These are phyloP conservation scores for Piper longum DNA, from an alignment of 164 flowering plant species.

Conservation along the genomic window DNA sequence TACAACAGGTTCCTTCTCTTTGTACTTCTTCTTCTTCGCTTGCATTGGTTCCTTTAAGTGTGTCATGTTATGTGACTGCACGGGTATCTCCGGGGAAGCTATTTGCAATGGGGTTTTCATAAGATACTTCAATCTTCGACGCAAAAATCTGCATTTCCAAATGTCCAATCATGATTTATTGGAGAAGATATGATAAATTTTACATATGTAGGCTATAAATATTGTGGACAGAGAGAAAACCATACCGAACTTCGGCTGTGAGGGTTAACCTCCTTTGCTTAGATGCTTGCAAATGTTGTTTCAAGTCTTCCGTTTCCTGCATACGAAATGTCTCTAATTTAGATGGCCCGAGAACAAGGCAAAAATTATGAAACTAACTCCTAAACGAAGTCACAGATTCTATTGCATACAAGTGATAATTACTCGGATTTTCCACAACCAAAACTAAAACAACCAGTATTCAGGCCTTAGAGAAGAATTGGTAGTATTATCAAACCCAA, in stretches of 20 bases:
- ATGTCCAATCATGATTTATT: background rate
- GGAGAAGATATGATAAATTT: background rate
- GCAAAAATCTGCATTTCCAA: conserved; percentile 36
- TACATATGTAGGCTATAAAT: background rate
- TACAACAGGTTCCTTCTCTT: conserved; percentile 7
- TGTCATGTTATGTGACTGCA: conserved; percentile 8
- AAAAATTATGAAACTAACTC: background rate
- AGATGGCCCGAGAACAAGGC: background rate
- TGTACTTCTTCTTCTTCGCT: conserved; percentile 2
- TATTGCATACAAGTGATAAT: background rate
- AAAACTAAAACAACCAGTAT: background rate
- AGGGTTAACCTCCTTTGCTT: conserved; percentile 36
- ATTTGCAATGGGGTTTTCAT: conserved; percentile 14
- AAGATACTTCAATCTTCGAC: conserved; percentile 33
- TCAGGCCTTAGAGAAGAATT: background rate
- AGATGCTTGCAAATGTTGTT: conserved; percentile 26
- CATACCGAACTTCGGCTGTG: conserved; percentile 66
- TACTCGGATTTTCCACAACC: background rate
- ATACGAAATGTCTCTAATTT: background rate
- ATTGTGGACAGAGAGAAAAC: background rate
- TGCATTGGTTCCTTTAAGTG: conserved; percentile 1
- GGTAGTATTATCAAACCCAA: too few species aligned
- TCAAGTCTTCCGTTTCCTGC: conserved; percentile 50
- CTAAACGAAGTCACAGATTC: background rate
- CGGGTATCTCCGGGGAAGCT: conserved; percentile 4